These are phyloP conservation scores for Scenedesmus sp. DNA, from an alignment of 163 green algal species.

Conservation along the genomic window DNA sequence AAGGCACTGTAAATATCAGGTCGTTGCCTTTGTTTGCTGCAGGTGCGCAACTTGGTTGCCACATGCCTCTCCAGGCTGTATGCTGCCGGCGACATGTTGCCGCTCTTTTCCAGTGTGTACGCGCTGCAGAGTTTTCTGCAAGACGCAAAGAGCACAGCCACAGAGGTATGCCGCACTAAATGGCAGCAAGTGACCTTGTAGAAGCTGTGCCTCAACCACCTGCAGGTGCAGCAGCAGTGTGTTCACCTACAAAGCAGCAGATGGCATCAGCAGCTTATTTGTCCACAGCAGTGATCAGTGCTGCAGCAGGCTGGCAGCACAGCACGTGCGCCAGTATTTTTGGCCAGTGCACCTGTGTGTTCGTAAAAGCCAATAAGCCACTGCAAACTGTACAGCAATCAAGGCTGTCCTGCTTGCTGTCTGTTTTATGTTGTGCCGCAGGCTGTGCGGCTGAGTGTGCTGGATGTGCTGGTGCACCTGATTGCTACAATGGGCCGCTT, in stretches of 20 bases:
- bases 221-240: slow-evolving; percentile 2
- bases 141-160: slow-evolving; percentile 36
- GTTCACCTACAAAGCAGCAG: background rate
- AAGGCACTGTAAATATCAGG: background rate
- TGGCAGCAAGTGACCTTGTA: background rate
- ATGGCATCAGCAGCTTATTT: background rate
- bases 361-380: background rate
- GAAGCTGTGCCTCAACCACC: background rate
- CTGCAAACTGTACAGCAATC: no score
- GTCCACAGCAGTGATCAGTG: background rate
- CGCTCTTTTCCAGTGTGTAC: slow-evolving; percentile 81
- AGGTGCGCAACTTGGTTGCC: slow-evolving; percentile 82
- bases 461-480: slow-evolving; percentile 77
- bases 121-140: slow-evolving; percentile 77
- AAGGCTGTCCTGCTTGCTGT: background rate
- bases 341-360: background rate
- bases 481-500: slow-evolving; percentile 62
- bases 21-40: background rate
- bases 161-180: slow-evolving; percentile 24
- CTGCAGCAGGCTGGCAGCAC: background rate
- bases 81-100: slow-evolving; percentile 73
- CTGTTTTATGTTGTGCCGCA: slow-evolving; percentile 36
- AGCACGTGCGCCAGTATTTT: background rate
- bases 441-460: slow-evolving; percentile 66
- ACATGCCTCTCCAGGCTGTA: slow-evolving; percentile 79